These are phyloP conservation scores for Metarhizium anisopliae DNA, from an alignment of 2,329 filamentous ascomycete genomes.

Conservation along the genomic window DNA sequence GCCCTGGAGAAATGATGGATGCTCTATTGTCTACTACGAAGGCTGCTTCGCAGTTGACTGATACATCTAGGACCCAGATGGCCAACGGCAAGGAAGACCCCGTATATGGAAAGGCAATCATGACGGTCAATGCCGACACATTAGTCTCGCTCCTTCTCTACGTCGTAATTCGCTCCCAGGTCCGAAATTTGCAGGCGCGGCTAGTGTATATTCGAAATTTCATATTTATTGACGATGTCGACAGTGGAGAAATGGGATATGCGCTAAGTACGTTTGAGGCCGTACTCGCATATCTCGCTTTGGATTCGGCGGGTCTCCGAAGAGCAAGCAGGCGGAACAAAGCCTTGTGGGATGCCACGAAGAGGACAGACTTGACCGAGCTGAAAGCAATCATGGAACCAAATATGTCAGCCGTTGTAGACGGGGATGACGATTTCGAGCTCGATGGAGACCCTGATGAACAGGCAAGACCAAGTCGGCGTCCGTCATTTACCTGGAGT, in stretches of 20 bases:
- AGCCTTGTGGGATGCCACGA: slow-evolving; percentile 77
- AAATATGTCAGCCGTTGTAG: slow-evolving; percentile 38
- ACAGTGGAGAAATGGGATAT: slow-evolving; percentile 93
- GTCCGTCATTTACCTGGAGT: slow-evolving; percentile 39
- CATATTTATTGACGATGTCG: slow-evolving; percentile 95
- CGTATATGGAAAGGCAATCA: slow-evolving; percentile 42
- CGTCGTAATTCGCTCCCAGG: slow-evolving; percentile 84
- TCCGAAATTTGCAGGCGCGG: slow-evolving; percentile 78
- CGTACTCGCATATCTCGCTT: slow-evolving; percentile 77
- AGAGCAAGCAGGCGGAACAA: slow-evolving; percentile 81
- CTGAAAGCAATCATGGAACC: slow-evolving; percentile 76
- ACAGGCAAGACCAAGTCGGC: slow-evolving; percentile 35
- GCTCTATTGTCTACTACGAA: slow-evolving; percentile 75
- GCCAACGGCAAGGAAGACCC: slow-evolving; percentile 18
- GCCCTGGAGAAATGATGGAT: slow-evolving; percentile 84
- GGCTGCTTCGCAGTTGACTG: slow-evolving; percentile 61
- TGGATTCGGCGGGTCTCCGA: slow-evolving; percentile 72
- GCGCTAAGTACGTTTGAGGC: slow-evolving; percentile 93
- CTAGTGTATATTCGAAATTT: slow-evolving; percentile 95
- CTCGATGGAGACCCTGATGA: slow-evolving; percentile 39
- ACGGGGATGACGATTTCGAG: slow-evolving; percentile 31
- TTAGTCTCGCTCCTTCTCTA: slow-evolving; percentile 84
- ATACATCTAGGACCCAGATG: slow-evolving; percentile 34
- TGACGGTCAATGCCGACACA: slow-evolving; percentile 74
- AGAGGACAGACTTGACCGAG: slow-evolving; percentile 64